These are phyloP conservation scores for Chaetomiaceae sp. DNA, from an alignment of 2,329 filamentous ascomycete species.

Conservation along the genomic window DNA sequence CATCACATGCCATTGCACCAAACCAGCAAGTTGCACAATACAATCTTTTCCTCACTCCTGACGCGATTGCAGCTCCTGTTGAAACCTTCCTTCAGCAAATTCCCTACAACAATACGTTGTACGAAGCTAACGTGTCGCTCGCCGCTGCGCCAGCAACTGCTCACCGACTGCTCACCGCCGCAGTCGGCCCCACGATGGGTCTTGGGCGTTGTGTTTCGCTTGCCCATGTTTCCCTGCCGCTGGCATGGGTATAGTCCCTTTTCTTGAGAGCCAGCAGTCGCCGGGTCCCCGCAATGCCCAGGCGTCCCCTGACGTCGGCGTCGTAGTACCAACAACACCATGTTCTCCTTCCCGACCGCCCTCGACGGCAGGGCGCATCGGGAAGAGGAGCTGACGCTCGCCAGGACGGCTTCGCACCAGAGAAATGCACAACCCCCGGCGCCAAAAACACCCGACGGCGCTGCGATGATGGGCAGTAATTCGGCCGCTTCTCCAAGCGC, in stretches of 20 bases:
- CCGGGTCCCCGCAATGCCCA: conserved; percentile 4
- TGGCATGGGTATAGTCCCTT: conserved; percentile 11
- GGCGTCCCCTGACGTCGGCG: conserved; percentile 8
- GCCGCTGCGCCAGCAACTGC: neutral
- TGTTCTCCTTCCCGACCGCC: conserved; percentile 37
- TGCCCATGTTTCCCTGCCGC: conserved; percentile 7
- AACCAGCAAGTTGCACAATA: no score
- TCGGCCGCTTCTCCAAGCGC: conserved; percentile 29
- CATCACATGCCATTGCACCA: no score
- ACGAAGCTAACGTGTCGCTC: neutral
- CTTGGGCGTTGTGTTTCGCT: conserved; percentile 4
- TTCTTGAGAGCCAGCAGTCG: neutral
- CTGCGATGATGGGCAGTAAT: conserved; percentile 20
- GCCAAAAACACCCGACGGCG: conserved; percentile 24
- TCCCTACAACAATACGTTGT: no score
- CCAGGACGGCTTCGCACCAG: conserved; percentile 31
- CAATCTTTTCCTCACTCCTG: no score
- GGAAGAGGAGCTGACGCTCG: conserved; percentile 38
- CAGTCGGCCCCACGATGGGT: conserved; percentile 15
- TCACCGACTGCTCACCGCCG: neutral
- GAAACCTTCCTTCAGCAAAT: no score
- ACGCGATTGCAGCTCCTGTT: no score
- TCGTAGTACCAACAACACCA: conserved; percentile 23
- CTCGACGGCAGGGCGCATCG: conserved; percentile 33
- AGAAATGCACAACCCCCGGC: conserved; percentile 25